phyloP scores from a whole-genome alignment of 768 basidiomycete genomes.

The Calocera cornea region DNA sequence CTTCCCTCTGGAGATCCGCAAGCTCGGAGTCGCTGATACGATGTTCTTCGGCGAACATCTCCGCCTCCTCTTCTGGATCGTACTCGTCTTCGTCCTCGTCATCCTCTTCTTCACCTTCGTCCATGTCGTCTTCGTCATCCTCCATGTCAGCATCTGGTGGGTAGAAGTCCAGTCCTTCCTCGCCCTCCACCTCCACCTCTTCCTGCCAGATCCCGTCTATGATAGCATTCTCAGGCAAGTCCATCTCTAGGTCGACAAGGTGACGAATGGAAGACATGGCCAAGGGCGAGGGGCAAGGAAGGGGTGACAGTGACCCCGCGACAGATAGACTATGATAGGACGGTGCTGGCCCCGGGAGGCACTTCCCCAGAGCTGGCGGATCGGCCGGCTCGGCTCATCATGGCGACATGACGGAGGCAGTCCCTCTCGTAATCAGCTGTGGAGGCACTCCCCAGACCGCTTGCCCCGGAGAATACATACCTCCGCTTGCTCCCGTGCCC shows the following conservation, averaged over 20 bases:
- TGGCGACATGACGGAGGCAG: no score
- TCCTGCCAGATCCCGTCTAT: background rate
- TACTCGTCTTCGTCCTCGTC: constrained; percentile 15
- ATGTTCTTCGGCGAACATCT: background rate
- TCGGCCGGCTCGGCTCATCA: no score
- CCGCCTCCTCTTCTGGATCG: constrained; percentile 5
- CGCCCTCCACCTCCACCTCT: background rate
- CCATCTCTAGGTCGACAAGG: background rate
- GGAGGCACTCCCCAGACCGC: no score
- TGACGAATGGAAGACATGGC: no score
- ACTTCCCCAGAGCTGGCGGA: no score
- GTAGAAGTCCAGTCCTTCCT: constrained; percentile 8
- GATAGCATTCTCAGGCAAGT: background rate
- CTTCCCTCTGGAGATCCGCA: background rate
- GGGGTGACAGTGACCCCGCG: no score
- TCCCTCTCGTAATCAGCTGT: no score
- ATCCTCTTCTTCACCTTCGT: constrained; percentile 21
- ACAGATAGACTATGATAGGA: no score
- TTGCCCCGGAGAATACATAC: no score
- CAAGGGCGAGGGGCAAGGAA: no score
- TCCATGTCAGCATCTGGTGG: constrained; percentile 7
- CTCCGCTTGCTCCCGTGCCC: no score
- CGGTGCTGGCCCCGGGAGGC: no score
- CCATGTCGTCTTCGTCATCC: constrained; percentile 11
- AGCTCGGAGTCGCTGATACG: background rate